Conservation (phyloP, 164 flowering plant species). For the Dillenia suffruticosa region DNA sequence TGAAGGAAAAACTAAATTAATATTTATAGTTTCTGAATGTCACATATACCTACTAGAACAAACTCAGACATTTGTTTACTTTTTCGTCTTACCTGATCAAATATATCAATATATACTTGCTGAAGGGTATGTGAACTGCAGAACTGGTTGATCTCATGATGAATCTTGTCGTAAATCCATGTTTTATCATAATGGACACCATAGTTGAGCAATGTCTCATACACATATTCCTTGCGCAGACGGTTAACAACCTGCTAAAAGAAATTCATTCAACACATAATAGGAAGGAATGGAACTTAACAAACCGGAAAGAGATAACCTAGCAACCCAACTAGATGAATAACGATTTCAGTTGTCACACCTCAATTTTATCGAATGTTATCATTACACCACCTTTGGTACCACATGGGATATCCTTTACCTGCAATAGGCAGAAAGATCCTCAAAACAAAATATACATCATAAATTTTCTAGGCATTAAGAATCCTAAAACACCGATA, state of each 20-base stretch:
- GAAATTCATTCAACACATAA: conserved; percentile 5
- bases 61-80: not conserved
- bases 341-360: conserved; percentile 6
- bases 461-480: too few relatives aligned
- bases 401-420: conserved; percentile 94
- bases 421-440: conserved; percentile 36
- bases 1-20: too few relatives aligned
- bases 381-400: conserved; percentile 99
- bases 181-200: conserved; percentile 93
- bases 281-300: conserved; percentile 1
- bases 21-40: too few relatives aligned
- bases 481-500: too few relatives aligned
- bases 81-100: conserved; percentile 71
- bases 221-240: conserved; percentile 73
- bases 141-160: conserved; percentile 97
- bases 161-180: conserved; percentile 98
- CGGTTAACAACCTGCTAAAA: conserved; percentile 83
- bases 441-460: too few relatives aligned
- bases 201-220: conserved; percentile 84
- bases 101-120: conserved; percentile 94
- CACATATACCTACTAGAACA: too few relatives aligned
- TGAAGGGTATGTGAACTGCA: conserved; percentile 90
- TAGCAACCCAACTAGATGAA: not conserved
- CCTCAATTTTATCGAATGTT: conserved; percentile 91
- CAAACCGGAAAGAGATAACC: not conserved